Evolutionary conservation across 805 yeast genomes (phyloP).

Genomic region (Ogataea pignaliae): DNA sequence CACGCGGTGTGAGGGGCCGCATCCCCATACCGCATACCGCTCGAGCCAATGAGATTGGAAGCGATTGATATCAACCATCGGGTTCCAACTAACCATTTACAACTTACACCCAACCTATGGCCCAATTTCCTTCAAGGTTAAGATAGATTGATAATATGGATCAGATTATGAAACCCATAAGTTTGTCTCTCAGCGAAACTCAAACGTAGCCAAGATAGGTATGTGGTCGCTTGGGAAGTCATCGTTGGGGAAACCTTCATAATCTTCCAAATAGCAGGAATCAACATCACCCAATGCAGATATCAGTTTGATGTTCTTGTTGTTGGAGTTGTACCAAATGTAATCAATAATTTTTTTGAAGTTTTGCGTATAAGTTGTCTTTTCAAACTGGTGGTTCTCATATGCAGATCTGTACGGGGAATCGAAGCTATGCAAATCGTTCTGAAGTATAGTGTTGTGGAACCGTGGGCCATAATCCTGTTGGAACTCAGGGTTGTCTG

Average conservation of each 20-base stretch:
- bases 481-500: constrained; percentile 15
- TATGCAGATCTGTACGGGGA: constrained; percentile 28
- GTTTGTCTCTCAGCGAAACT: constrained; percentile 4
- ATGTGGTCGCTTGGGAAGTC: constrained; percentile 53
- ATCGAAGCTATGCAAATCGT: constrained; percentile 16
- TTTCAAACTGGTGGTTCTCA: constrained; percentile 16
- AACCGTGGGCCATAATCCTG: constrained; percentile 17
- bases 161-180: not conserved
- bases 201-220: constrained; percentile 27
- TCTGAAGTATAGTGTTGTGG: constrained; percentile 4
- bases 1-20: too few species aligned
- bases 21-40: too few species aligned
- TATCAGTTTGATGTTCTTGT: constrained; percentile 33
- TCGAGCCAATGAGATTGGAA: too few species aligned
- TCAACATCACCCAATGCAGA: constrained; percentile 52
- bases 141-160: not conserved
- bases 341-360: constrained; percentile 53
- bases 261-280: constrained; percentile 26
- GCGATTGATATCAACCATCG: too few species aligned
- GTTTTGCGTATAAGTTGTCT: constrained; percentile 46
- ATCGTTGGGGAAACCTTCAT: constrained; percentile 47
- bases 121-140: too few species aligned
- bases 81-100: too few species aligned
- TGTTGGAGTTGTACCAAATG: constrained; percentile 44
- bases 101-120: too few species aligned